Base-by-base conservation (phyloP, 2,329 filamentous ascomycete species). In the Uncinocarpus reesii region DNA sequence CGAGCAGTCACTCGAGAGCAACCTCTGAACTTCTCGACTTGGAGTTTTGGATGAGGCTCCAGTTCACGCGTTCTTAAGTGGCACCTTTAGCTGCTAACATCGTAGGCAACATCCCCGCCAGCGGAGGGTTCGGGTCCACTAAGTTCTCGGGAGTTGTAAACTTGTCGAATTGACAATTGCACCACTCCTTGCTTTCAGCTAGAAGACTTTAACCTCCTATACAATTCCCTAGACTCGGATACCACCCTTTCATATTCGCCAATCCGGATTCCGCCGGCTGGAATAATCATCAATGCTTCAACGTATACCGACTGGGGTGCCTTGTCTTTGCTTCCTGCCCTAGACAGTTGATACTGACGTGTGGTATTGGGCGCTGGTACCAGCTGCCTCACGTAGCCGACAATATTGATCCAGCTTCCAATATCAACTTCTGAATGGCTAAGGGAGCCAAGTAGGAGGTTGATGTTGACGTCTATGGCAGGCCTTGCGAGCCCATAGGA, bases 351-450 rank as follows among this genome's bases (percentile, higher is more conserved):
- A 10, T 15, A 8, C 35, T 40, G 21, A 15, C 26, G 18, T 35
- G 6, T 20, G 13, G 15, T 15, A 7, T 36, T 13, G 10, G 32
- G 16, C 38, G 5, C 28, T 13, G 35, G 15, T 20, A 2, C 53
- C 38, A 57, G 44, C 36, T 62, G 61, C 34, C 71, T 74, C 51
- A 89, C 71, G 62, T 93, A 93, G 4, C 89, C 90, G 55, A 95
- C 78, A 2, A 95, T 75, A 62, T 95, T 94, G 42, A 95, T 66
- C 88, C 89, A 95, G 51, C 83, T 76, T n/a, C 90, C 90, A 21
- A 84, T 69, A 43, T 80, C 74, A 45, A 84, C 75, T 43, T 84
- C 73, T 48, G 81, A 75, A 18, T 74, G 66, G 16, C 76, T 78
- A 50, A 92, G 67, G 7, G 69, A 74, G 57, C 81, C 75, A 4